These are phyloP conservation scores for Pythium pectinolyticum DNA, from an alignment of 352 stramenopile genomes.

Conservation along the genomic window DNA sequence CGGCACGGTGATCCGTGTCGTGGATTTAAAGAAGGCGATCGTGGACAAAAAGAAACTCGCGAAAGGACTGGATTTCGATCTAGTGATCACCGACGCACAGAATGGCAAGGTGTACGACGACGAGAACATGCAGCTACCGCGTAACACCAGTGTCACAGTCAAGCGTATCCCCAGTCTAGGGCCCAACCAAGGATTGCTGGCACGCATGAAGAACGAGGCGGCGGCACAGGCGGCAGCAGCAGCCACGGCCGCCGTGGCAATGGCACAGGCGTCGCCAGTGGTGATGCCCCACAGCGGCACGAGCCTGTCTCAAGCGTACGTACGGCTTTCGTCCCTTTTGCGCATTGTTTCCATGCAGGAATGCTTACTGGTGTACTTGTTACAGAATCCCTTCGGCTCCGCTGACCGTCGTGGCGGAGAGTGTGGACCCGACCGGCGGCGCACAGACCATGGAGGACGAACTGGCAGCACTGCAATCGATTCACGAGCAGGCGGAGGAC, in stretches of 20 bases:
- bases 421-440: conserved; percentile 29
- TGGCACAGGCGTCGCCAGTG: conserved; percentile 36
- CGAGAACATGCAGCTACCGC: conserved; percentile 85
- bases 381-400: conserved; percentile 20
- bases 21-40: conserved; percentile 92
- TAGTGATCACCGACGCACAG: conserved; percentile 91
- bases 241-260: conserved; percentile 36
- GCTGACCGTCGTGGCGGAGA: conserved; percentile 24
- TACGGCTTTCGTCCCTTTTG: conserved; percentile 17
- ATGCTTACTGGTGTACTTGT: not conserved
- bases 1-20: conserved; percentile 81
- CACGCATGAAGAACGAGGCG: conserved; percentile 85
- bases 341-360: conserved; percentile 1
- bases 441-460: conserved; percentile 86
- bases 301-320: conserved; percentile 46
- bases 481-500: conserved; percentile 84
- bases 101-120: conserved; percentile 92
- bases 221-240: conserved; percentile 53
- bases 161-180: conserved; percentile 88
- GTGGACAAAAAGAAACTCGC: conserved; percentile 92
- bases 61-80: conserved; percentile 91
- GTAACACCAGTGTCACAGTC: conserved; percentile 91
- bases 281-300: no score
- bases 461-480: conserved; percentile 75
- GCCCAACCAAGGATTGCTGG: conserved; percentile 69